Conservation (phyloP, 352 stramenopile species). For the Globisporangium lucens region DNA sequence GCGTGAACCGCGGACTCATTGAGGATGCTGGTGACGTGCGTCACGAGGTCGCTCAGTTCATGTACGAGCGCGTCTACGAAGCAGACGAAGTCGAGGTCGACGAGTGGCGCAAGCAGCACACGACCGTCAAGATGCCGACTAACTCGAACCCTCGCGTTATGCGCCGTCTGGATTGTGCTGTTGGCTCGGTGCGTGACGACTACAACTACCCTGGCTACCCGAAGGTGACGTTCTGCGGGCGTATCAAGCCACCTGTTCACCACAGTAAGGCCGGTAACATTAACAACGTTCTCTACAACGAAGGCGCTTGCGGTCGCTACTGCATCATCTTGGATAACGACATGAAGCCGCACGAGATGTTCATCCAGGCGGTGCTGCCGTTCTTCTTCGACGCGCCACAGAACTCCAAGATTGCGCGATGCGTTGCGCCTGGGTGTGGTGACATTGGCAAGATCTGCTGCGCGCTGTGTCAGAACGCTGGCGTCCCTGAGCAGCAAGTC, state of each 20-base stretch:
- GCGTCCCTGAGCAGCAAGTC: conserved; percentile 59
- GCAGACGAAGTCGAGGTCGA: conserved; percentile 68
- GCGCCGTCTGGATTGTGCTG: conserved; percentile 46
- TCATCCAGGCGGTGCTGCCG: conserved; percentile 61
- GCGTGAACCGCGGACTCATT: conserved; percentile 63
- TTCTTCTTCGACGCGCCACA: conserved; percentile 71
- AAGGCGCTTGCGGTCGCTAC: conserved; percentile 63
- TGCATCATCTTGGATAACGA: conserved; percentile 81
- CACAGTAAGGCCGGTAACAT: conserved; percentile 81
- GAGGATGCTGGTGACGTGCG: conserved; percentile 71
- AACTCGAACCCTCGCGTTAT: conserved; percentile 44
- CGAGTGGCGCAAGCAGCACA: conserved; percentile 72
- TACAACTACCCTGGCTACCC: conserved; percentile 63
- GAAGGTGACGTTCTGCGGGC: conserved; percentile 59
- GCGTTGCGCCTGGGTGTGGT: conserved; percentile 52
- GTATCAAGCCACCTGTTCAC: conserved; percentile 69
- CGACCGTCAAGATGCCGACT: conserved; percentile 63
- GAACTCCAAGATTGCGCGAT: conserved; percentile 66
- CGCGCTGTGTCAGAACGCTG: conserved; percentile 57
- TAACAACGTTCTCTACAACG: conserved; percentile 83
- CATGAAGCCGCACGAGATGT: conserved; percentile 81
- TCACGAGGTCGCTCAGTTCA: conserved; percentile 71
- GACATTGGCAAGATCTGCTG: conserved; percentile 79
- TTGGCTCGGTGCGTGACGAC: conserved; percentile 66
- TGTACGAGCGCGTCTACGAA: conserved; percentile 71